These are phyloP conservation scores for Lactuca saligna DNA, from an alignment of 129 eudicot genomes.

Conservation along the genomic window DNA sequence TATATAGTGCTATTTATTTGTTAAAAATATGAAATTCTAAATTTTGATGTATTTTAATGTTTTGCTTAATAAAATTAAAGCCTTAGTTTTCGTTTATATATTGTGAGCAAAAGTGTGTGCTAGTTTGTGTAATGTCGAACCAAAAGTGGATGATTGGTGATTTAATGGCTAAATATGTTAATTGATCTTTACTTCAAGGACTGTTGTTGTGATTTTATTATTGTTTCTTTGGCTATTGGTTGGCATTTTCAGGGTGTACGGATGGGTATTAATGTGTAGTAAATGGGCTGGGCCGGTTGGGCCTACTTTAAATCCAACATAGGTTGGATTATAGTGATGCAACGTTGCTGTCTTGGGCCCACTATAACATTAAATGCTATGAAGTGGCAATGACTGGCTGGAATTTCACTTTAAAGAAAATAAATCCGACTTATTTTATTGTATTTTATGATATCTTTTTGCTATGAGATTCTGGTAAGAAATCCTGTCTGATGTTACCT, in stretches of 20 bases:
- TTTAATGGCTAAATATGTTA: background rate
- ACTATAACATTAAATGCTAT: conserved; percentile 1
- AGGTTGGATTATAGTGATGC: conserved; percentile 11
- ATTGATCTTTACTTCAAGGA: background rate
- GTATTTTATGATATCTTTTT: background rate
- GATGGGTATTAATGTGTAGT: conserved; percentile 8
- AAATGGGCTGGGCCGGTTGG: conserved; percentile 23
- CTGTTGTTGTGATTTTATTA: background rate
- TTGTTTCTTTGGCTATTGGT: background rate
- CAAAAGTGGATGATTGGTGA: background rate
- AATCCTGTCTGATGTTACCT: no score
- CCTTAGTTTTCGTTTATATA: background rate
- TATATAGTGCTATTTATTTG: no score
- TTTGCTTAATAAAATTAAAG: no score
- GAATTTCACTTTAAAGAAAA: background rate
- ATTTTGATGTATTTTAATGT: no score
- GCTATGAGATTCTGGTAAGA: background rate
- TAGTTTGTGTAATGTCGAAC: background rate
- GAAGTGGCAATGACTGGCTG: background rate
- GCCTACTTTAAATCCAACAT: conserved; percentile 19
- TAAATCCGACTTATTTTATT: no score
- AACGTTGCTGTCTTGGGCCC: conserved; percentile 9
- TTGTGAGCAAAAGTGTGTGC: background rate
- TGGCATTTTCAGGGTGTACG: conserved; percentile 25
- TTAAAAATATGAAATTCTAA: no score